phyloP scores from a whole-genome alignment of 805 yeast species.

The Spathaspora sp. region DNA sequence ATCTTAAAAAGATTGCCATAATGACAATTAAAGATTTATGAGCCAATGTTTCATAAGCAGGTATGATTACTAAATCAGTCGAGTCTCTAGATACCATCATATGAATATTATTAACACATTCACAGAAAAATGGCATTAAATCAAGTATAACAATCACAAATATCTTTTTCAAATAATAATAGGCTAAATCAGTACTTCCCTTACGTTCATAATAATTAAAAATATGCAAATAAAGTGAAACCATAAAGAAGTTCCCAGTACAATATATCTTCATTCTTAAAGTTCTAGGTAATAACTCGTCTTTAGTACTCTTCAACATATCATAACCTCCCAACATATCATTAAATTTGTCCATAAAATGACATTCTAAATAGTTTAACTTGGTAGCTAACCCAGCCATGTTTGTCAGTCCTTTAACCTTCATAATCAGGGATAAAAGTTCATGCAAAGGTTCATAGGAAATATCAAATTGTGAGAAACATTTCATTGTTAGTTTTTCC shows the following conservation, averaged over 20 bases:
- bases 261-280: conserved; percentile 19
- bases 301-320: conserved; percentile 7
- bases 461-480: conserved; percentile 22
- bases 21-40: conserved; percentile 27
- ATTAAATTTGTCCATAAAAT: conserved; percentile 26
- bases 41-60: conserved; percentile 24
- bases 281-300: conserved; percentile 5
- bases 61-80: conserved; percentile 39
- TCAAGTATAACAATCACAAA: conserved; percentile 22
- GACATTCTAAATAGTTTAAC: conserved; percentile 34
- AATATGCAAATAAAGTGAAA: conserved; percentile 30
- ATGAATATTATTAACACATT: conserved; percentile 25
- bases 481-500: conserved; percentile 32
- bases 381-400: conserved; percentile 17
- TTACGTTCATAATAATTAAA: conserved; percentile 36
- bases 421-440: conserved; percentile 19
- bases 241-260: conserved; percentile 21
- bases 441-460: conserved; percentile 24
- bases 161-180: conserved; percentile 29
- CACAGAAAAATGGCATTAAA: conserved; percentile 28
- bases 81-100: conserved; percentile 37
- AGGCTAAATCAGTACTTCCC: conserved; percentile 24
- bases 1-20: conserved; percentile 19
- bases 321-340: conserved; percentile 22
- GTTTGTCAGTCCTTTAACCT: conserved; percentile 15